phyloP scores from a whole-genome alignment of 441 rosid genomes.

The Arabidopsis hybrid region DNA sequence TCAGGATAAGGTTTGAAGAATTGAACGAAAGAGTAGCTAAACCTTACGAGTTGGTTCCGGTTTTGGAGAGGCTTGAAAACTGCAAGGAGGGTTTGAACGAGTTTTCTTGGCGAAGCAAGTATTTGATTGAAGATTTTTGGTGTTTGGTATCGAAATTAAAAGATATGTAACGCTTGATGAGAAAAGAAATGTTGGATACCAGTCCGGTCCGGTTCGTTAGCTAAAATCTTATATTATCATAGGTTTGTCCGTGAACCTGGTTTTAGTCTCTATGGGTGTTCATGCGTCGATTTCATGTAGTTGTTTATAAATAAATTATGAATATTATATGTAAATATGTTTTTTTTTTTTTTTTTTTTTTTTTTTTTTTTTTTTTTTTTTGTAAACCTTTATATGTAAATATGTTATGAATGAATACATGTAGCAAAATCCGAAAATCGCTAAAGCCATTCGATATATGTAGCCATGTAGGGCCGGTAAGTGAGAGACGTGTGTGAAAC shows the following conservation, averaged over 20 bases:
- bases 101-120: conserved; percentile 32
- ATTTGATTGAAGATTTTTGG: conserved; percentile 39
- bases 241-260: not conserved
- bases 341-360: too few species aligned
- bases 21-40: conserved; percentile 12
- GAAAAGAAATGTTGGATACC: not conserved
- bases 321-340: too few species aligned
- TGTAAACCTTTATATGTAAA: too few species aligned
- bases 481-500: not conserved
- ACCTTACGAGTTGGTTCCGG: not conserved
- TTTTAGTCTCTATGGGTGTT: not conserved
- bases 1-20: conserved; percentile 33
- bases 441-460: too few species aligned
- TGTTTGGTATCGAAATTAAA: conserved; percentile 16
- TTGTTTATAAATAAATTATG: not conserved
- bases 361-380: too few species aligned
- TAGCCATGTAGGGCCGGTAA: not conserved
- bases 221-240: not conserved
- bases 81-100: conserved; percentile 28
- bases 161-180: not conserved
- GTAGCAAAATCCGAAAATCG: not conserved
- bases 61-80: conserved; percentile 19
- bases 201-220: not conserved
- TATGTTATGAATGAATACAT: not conserved
- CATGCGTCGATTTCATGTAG: not conserved